Conservation (phyloP, 176 grass and related monocot genomes). For the Oryza brachyantha region DNA sequence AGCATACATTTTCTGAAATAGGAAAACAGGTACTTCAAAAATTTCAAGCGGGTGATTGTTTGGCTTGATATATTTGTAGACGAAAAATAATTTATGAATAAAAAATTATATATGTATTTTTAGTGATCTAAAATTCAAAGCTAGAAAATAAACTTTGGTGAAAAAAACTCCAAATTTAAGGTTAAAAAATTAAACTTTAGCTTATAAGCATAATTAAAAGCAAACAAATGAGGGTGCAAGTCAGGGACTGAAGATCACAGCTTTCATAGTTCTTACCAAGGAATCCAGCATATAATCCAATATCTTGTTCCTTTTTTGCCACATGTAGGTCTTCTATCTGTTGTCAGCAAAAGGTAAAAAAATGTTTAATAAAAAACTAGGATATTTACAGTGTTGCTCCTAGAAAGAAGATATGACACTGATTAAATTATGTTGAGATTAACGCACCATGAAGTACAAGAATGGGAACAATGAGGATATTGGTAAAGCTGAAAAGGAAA, state of each 20-base stretch:
- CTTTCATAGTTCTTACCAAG: slow-evolving; percentile 41
- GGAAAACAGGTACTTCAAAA: too few species aligned
- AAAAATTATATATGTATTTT: too few species aligned
- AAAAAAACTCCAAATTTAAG: too few species aligned
- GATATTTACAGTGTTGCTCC: not conserved
- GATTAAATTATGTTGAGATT: not conserved
- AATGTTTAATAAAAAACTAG: not conserved
- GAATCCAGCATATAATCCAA: slow-evolving; percentile 81
- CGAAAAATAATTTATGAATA: too few species aligned
- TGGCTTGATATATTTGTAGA: too few species aligned
- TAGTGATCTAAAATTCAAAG: too few species aligned
- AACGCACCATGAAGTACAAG: slow-evolving; percentile 79
- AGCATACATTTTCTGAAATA: not conserved
- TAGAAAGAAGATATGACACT: not conserved
- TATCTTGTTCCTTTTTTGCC: slow-evolving; percentile 72
- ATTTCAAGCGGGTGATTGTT: too few species aligned
- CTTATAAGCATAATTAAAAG: too few species aligned
- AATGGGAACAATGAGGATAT: slow-evolving; percentile 64
- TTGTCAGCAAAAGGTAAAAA: not conserved
- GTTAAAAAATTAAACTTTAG: too few species aligned
- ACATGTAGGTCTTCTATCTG: slow-evolving; percentile 73
- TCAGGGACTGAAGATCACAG: not conserved
- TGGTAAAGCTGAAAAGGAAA: slow-evolving; percentile 59
- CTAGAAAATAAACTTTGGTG: too few species aligned
- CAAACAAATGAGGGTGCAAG: too few species aligned